These are phyloP conservation scores for Globisporangium irregulare DNA, from an alignment of 352 stramenopile genomes.

Conservation along the genomic window DNA sequence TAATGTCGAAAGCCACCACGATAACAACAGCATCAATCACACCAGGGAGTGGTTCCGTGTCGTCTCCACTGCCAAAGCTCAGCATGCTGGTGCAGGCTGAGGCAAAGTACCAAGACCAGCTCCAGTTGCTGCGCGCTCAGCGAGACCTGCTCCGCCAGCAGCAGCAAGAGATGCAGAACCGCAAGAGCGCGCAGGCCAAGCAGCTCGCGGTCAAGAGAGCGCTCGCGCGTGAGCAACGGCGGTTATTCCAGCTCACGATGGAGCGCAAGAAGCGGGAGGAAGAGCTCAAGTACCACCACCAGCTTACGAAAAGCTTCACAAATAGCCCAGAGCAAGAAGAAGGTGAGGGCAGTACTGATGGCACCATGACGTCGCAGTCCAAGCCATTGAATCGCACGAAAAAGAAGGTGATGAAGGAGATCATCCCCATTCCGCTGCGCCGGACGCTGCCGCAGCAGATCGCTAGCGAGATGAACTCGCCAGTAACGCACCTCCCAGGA, in stretches of 20 bases:
- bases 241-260: slow-evolving; percentile 33
- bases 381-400: background rate
- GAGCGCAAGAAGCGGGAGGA: slow-evolving; percentile 44
- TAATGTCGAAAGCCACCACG: slow-evolving; percentile 17
- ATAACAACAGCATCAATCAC: background rate
- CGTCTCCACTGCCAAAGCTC: slow-evolving; percentile 41
- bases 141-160: slow-evolving; percentile 46
- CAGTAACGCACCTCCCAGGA: background rate
- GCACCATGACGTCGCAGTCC: background rate
- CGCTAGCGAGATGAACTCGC: background rate
- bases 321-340: slow-evolving; percentile 6
- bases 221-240: slow-evolving; percentile 32
- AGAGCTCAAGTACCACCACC: slow-evolving; percentile 35
- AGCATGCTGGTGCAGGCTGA: slow-evolving; percentile 51
- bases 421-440: slow-evolving; percentile 9
- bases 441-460: background rate
- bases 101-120: slow-evolving; percentile 51
- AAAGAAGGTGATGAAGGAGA: slow-evolving; percentile 22
- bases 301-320: slow-evolving; percentile 15
- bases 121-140: slow-evolving; percentile 40
- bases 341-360: background rate
- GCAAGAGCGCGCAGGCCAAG: slow-evolving; percentile 35
- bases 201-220: slow-evolving; percentile 24
- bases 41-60: background rate
- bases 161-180: slow-evolving; percentile 42